These are phyloP conservation scores for Avena atlantica DNA, from an alignment of 176 grass and related monocot species.

Conservation along the genomic window DNA sequence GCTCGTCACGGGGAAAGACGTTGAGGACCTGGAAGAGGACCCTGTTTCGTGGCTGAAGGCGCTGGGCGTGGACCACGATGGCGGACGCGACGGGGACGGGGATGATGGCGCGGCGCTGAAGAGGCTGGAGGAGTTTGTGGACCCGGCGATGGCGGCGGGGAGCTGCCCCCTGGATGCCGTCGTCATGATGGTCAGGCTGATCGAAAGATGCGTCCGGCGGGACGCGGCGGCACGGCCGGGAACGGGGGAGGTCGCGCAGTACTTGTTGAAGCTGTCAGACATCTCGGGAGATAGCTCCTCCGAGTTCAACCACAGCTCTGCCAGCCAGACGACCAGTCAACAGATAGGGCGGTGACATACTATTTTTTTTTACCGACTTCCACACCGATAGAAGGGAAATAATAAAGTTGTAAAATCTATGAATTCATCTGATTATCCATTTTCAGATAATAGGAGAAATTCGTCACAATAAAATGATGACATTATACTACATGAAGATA, in stretches of 20 bases:
- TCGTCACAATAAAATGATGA: no score
- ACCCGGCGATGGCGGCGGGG: slow-evolving; percentile 55
- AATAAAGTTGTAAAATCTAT: no score
- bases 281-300: slow-evolving; percentile 39
- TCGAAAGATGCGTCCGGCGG: slow-evolving; percentile 57
- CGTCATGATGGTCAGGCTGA: slow-evolving; percentile 50
- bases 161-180: slow-evolving; percentile 49
- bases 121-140: slow-evolving; percentile 61
- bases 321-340: slow-evolving; percentile 22
- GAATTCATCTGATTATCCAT: no score
- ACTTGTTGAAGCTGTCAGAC: slow-evolving; percentile 46
- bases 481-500: no score
- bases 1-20: slow-evolving; percentile 68
- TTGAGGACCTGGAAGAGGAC: slow-evolving; percentile 44
- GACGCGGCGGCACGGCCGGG: slow-evolving; percentile 47
- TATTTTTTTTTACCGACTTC: no score
- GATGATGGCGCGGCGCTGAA: slow-evolving; percentile 12
- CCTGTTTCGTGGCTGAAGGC: neutral
- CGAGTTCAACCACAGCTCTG: slow-evolving; percentile 43
- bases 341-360: slow-evolving; percentile 10
- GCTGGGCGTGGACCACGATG: neutral
- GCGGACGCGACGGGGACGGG: neutral
- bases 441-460: no score
- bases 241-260: slow-evolving; percentile 63
- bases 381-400: no score